Evolutionary conservation across 805 yeast genomes (phyloP).

Genomic region (Hanseniaspora meyeri): DNA sequence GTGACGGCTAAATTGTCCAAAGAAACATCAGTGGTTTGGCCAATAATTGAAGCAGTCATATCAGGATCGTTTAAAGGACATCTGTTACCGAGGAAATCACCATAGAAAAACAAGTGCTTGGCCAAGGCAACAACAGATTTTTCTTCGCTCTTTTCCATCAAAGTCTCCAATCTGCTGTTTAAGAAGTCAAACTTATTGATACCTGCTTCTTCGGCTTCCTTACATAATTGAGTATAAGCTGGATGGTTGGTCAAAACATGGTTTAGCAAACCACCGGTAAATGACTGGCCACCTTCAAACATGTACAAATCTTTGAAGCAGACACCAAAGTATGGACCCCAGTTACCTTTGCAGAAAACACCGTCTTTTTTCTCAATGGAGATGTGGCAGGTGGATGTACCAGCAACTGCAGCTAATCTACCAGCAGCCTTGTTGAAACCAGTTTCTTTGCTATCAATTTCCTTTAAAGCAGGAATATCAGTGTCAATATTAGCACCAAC

Average conservation of each 20-base stretch:
- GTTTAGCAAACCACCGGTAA: constrained; percentile 88
- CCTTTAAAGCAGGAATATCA: constrained; percentile 38
- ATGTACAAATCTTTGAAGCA: constrained; percentile 85
- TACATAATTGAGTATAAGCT: constrained; percentile 60
- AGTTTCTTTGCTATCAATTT: constrained; percentile 34
- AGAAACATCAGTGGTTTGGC: constrained; percentile 82
- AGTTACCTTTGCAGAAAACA: constrained; percentile 86
- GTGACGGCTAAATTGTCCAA: constrained; percentile 73
- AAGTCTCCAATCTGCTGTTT: constrained; percentile 58
- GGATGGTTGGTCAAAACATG: constrained; percentile 84
- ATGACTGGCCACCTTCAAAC: constrained; percentile 98
- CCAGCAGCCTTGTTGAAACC: constrained; percentile 59
- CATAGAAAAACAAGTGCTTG: constrained; percentile 79
- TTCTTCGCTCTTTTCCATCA: constrained; percentile 43
- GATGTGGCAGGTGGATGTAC: constrained; percentile 94
- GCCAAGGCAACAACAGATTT: constrained; percentile 73
- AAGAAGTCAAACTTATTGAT: constrained; percentile 71
- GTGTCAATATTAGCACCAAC: constrained; percentile 77
- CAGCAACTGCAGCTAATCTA: constrained; percentile 93
- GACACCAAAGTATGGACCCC: constrained; percentile 97
- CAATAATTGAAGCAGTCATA: constrained; percentile 87
- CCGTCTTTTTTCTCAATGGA: constrained; percentile 65
- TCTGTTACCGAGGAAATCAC: constrained; percentile 92
- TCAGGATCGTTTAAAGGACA: constrained; percentile 93
- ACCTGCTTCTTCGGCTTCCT: constrained; percentile 53